phyloP scores from a whole-genome alignment of 2,329 filamentous ascomycete species.

The Eutypella sp. region DNA sequence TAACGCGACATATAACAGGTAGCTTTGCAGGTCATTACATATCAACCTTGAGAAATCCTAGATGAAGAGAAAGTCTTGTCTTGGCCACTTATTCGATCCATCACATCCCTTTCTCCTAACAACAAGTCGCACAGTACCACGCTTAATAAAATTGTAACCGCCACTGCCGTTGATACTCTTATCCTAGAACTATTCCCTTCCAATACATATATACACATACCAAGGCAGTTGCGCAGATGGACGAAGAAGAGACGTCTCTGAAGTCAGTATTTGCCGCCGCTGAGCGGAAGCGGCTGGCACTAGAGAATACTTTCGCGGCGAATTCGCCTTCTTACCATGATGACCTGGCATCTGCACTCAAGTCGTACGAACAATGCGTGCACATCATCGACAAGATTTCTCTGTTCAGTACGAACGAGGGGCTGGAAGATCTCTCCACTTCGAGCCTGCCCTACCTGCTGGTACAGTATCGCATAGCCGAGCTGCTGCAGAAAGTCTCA shows the following conservation, averaged over 20 bases:
- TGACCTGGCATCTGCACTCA: conserved; percentile 61
- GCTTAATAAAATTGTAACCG: too few relatives aligned
- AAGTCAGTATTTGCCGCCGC: conserved; percentile 45
- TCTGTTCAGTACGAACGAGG: conserved; percentile 88
- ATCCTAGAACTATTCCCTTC: too few relatives aligned
- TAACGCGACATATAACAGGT: too few relatives aligned
- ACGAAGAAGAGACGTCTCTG: conserved; percentile 44
- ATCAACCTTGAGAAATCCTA: too few relatives aligned
- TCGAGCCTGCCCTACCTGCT: conserved; percentile 82
- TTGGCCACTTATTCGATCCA: too few relatives aligned
- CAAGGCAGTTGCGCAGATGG: conserved; percentile 20
- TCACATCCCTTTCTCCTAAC: too few relatives aligned
- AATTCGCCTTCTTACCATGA: conserved; percentile 63
- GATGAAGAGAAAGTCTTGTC: too few relatives aligned
- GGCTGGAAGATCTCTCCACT: conserved; percentile 79
- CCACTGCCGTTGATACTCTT: too few relatives aligned
- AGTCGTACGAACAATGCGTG: conserved; percentile 68
- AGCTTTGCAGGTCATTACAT: too few relatives aligned
- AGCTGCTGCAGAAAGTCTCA: conserved; percentile 67
- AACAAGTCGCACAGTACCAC: too few relatives aligned
- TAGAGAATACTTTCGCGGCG: conserved; percentile 62
- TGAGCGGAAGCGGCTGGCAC: conserved; percentile 44
- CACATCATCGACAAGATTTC: conserved; percentile 64
- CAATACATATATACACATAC: too few relatives aligned
- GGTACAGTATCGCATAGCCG: conserved; percentile 72